A percentile compares a stretch with the other conserved stretches of the same genome.
Conservation (phyloP, 2,329 filamentous ascomycete species). For the Colletotrichum chrysophilum region DNA sequence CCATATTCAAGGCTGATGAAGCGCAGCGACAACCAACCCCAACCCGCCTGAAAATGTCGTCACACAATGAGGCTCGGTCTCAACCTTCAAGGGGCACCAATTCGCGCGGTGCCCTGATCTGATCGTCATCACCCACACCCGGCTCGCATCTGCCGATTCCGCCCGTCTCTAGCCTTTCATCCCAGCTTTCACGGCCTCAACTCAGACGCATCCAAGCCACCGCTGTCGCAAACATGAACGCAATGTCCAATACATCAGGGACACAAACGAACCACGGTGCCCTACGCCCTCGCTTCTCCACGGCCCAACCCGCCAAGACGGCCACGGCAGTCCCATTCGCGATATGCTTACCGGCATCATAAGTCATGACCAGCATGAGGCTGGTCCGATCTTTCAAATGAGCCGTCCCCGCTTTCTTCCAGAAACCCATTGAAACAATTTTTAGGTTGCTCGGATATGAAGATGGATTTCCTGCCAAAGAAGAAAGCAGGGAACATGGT, state of each 20-base stretch:
- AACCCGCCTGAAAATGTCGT: not conserved
- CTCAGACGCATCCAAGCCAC: not conserved
- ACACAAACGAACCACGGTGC: not conserved
- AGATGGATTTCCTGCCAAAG: not conserved
- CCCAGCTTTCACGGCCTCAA: not conserved
- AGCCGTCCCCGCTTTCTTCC: not conserved
- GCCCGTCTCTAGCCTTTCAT: not conserved
- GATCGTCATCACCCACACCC: not conserved
- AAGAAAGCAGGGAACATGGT: not conserved
- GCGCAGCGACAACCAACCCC: not conserved
- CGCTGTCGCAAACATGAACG: not conserved
- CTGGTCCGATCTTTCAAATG: not conserved
- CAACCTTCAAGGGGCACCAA: not conserved
- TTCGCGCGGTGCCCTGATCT: not conserved
- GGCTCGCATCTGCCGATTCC: not conserved
- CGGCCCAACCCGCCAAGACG: conserved; percentile 1
- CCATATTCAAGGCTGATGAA: not conserved
- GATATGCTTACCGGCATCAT: not conserved
- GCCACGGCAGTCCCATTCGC: not conserved
- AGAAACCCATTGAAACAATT: conserved; percentile 6
- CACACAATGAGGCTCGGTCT: not conserved
- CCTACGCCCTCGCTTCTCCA: not conserved
- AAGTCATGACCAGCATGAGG: not conserved
- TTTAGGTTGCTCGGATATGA: not conserved
- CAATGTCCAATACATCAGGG: not conserved